Evolutionary conservation across 2,329 filamentous ascomycete species (phyloP).

Genomic region (Beauveria sp.): DNA sequence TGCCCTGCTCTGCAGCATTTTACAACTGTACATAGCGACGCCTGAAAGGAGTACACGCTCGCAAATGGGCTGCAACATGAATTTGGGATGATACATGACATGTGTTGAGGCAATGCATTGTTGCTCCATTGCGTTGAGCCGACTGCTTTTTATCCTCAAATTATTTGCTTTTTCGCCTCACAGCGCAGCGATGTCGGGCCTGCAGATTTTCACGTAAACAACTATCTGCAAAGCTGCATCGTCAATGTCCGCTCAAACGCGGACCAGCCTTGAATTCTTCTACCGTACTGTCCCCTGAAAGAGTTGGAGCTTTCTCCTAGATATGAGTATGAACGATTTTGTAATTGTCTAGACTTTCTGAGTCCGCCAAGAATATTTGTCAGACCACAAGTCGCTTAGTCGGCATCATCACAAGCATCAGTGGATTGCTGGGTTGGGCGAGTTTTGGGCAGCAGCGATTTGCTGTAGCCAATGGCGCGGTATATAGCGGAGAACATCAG

Average conservation of each 20-base stretch:
- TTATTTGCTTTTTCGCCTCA: not conserved
- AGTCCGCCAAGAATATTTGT: too few relatives aligned
- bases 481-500: slow-evolving; percentile 2
- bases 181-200: not conserved
- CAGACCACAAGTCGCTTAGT: too few relatives aligned
- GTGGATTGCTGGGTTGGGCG: not conserved
- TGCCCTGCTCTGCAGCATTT: not conserved
- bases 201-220: too few relatives aligned
- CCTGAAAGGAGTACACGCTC: not conserved
- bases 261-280: not conserved
- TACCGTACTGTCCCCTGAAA: not conserved
- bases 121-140: too few relatives aligned
- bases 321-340: too few relatives aligned
- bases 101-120: not conserved
- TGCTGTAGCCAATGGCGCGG: slow-evolving; percentile 4
- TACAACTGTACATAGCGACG: slow-evolving; percentile 10
- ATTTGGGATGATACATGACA: not conserved
- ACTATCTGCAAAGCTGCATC: not conserved
- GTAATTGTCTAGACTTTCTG: not conserved
- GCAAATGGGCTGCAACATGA: not conserved
- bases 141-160: too few relatives aligned
- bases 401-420: not conserved
- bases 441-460: slow-evolving; percentile 4
- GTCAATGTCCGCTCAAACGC: not conserved
- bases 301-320: too few relatives aligned